These are phyloP conservation scores for Blastobotrys ciferrii DNA, from an alignment of 1,139 yeast species.

Conservation along the genomic window DNA sequence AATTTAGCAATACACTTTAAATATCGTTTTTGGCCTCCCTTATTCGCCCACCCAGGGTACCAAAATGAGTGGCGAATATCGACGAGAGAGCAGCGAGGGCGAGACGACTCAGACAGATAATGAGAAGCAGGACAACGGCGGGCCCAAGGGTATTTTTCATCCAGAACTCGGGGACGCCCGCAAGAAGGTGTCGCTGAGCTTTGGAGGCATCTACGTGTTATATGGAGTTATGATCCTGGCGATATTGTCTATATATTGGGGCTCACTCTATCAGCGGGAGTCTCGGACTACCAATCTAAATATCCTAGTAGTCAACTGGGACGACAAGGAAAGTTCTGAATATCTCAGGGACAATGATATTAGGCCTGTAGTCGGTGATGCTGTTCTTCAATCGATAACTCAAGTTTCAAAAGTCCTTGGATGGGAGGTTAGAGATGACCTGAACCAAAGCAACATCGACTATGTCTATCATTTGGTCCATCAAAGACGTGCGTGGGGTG, in stretches of 20 bases:
- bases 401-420: slow-evolving; percentile 26
- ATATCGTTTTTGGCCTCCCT: too few relatives aligned
- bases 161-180: background rate
- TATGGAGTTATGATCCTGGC: slow-evolving; percentile 19
- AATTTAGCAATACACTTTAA: too few relatives aligned
- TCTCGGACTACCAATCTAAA: slow-evolving; percentile 43
- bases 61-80: background rate
- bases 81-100: too few relatives aligned
- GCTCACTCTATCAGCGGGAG: slow-evolving; percentile 48
- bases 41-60: too few relatives aligned
- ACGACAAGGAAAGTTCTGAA: slow-evolving; percentile 30
- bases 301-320: slow-evolving; percentile 50
- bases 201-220: background rate
- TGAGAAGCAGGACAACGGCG: background rate
- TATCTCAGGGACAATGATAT: slow-evolving; percentile 25
- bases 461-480: slow-evolving; percentile 20
- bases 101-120: too few relatives aligned
- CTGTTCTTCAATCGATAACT: slow-evolving; percentile 31
- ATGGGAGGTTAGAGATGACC: slow-evolving; percentile 33
- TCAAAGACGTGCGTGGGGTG: slow-evolving; percentile 30
- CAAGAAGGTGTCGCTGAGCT: background rate
- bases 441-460: slow-evolving; percentile 23
- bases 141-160: slow-evolving; percentile 1
- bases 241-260: slow-evolving; percentile 60
- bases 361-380: slow-evolving; percentile 40